These are phyloP conservation scores for Colletotrichum horii DNA, from an alignment of 2,329 filamentous ascomycete species.

Conservation along the genomic window DNA sequence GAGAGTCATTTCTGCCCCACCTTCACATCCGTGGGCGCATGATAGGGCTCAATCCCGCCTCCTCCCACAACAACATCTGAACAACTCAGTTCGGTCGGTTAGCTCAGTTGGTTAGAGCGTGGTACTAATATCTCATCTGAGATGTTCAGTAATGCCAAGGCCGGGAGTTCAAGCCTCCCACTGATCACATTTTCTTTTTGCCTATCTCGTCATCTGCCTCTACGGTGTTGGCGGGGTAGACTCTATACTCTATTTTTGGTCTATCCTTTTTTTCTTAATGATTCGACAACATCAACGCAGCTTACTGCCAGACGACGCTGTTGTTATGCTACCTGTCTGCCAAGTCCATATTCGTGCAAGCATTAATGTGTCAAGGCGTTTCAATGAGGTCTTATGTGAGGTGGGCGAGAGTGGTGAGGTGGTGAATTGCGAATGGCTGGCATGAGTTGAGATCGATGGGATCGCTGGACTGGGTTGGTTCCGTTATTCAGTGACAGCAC, in stretches of 20 bases:
- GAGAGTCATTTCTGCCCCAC: not conserved
- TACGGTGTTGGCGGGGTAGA: not conserved
- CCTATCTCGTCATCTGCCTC: not conserved
- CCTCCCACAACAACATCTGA: not conserved
- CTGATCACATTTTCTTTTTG: conserved; percentile 10
- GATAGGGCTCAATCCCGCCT: not conserved
- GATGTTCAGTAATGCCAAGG: conserved; percentile 17
- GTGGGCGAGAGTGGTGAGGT: not conserved
- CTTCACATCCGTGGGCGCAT: not conserved
- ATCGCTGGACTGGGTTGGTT: not conserved
- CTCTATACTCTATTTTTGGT: not conserved
- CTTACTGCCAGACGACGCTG: not conserved
- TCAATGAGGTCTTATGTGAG: not conserved
- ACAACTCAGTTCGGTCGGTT: not conserved
- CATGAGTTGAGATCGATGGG: not conserved
- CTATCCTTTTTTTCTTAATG: not conserved
- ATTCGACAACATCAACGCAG: not conserved
- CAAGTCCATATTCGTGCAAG: not conserved
- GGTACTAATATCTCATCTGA: conserved; percentile 17
- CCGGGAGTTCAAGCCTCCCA: conserved; percentile 20
- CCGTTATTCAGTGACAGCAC: accelerated
- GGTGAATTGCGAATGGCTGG: not conserved
- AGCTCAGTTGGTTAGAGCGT: conserved; percentile 22
- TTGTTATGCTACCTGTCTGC: not conserved
- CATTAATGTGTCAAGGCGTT: not conserved